phyloP scores from a whole-genome alignment of 768 basidiomycete species.

The Tephrocybe sp. region DNA sequence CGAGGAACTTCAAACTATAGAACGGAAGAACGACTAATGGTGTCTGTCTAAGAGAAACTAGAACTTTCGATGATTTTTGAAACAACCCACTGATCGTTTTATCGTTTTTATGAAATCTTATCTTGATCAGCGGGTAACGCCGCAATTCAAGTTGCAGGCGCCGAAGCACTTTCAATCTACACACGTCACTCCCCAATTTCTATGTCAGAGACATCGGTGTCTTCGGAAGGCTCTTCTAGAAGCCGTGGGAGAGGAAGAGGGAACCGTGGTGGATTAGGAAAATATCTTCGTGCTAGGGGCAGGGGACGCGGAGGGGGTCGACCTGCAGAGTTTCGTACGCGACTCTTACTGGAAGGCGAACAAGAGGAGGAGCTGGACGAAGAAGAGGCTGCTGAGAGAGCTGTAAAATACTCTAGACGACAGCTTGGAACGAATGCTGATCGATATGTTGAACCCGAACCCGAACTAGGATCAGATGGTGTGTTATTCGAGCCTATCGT shows the following conservation, averaged over 20 bases:
- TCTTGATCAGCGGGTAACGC: too few relatives aligned
- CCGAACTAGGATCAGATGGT: conserved; percentile 74
- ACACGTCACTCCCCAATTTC: neutral
- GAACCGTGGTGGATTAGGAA: conserved; percentile 19
- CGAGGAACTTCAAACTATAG: too few relatives aligned
- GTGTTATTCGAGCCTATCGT: conserved; percentile 17
- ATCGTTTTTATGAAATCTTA: too few relatives aligned
- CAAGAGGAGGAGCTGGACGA: conserved; percentile 44
- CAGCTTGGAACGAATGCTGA: conserved; percentile 70
- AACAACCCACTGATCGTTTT: too few relatives aligned
- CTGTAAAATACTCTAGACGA: conserved; percentile 54
- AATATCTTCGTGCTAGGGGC: conserved; percentile 18
- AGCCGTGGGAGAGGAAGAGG: conserved; percentile 14
- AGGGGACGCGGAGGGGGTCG: conserved; percentile 46
- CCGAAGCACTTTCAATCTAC: neutral
- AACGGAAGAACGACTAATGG: too few relatives aligned
- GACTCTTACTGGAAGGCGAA: conserved; percentile 35
- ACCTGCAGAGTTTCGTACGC: conserved; percentile 38
- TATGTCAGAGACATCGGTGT: conserved; percentile 3
- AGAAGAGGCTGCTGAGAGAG: conserved; percentile 49
- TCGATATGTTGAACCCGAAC: conserved; percentile 71
- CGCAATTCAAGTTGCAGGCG: too few relatives aligned
- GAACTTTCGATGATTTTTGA: too few relatives aligned
- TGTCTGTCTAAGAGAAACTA: too few relatives aligned
- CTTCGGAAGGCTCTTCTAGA: neutral